phyloP scores from a whole-genome alignment of 2,329 filamentous ascomycete species.

The Stemphylium vesicarium region DNA sequence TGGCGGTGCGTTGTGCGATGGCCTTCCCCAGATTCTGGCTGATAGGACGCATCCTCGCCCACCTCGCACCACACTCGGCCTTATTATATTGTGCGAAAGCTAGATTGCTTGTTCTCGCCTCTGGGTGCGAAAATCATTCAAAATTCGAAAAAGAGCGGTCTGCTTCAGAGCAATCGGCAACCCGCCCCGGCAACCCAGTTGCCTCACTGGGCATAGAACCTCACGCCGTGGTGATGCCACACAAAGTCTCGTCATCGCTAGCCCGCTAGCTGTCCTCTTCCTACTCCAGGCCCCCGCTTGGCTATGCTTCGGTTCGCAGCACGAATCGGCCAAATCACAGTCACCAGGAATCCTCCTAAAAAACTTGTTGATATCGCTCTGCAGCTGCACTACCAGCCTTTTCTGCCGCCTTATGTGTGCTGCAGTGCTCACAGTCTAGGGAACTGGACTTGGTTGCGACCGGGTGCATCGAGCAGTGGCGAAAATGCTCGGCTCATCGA shows the following conservation, averaged over 20 bases:
- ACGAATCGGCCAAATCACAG: constrained; percentile 3
- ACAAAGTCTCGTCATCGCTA: constrained; percentile 26
- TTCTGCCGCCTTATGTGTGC: constrained; percentile 22
- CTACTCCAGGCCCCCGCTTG: constrained; percentile 14
- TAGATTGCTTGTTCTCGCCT: background rate
- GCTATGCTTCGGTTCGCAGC: constrained; percentile 11
- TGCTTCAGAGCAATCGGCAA: constrained; percentile 19
- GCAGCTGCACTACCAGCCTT: constrained; percentile 9
- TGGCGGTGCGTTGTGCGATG: constrained; percentile 24
- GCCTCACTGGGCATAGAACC: constrained; percentile 23
- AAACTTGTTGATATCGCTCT: constrained; percentile 23
- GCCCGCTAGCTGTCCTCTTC: constrained; percentile 19
- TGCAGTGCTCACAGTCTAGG: background rate
- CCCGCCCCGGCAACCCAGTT: constrained; percentile 16
- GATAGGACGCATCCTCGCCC: constrained; percentile 7
- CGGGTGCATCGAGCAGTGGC: background rate
- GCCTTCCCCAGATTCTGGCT: constrained; percentile 32
- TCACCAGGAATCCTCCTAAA: background rate
- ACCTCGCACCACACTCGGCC: background rate
- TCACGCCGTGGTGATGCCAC: constrained; percentile 38
- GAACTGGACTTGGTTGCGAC: background rate
- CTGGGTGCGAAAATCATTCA: background rate
- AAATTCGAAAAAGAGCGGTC: constrained; percentile 28
- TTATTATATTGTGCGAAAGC: background rate
- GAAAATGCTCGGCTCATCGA: background rate